These are phyloP conservation scores for Scalesia atractyloides DNA, from an alignment of 129 eudicot genomes.

Conservation along the genomic window DNA sequence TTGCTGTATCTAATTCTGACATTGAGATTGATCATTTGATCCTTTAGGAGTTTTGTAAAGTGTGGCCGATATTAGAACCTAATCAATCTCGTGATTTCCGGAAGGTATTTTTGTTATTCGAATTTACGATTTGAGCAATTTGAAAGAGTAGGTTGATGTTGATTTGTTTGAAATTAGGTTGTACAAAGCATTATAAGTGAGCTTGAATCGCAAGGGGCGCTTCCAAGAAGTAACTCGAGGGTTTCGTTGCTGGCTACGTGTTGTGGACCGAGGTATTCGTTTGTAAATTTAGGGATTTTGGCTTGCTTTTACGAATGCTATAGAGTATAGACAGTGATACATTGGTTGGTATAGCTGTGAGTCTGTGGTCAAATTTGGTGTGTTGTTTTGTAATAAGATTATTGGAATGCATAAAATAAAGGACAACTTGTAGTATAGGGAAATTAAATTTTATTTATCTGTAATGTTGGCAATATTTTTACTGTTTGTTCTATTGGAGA, in stretches of 20 bases:
- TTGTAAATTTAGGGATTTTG: neutral
- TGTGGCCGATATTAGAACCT: slow-evolving; percentile 94
- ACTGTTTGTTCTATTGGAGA: too few relatives aligned
- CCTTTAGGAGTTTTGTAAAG: slow-evolving; percentile 84
- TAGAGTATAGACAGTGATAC: slow-evolving; percentile 5
- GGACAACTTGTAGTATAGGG: neutral
- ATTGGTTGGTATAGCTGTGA: slow-evolving; percentile 12
- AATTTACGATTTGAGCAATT: slow-evolving; percentile 12
- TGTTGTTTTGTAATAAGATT: neutral
- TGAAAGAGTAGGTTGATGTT: slow-evolving; percentile 7
- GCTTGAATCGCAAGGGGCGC: slow-evolving; percentile 96
- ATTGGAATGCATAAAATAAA: neutral
- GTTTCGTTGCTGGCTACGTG: slow-evolving; percentile 98
- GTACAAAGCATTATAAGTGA: slow-evolving; percentile 91
- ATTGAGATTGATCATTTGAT: slow-evolving; percentile 36
- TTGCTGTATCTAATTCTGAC: neutral
- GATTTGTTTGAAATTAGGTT: slow-evolving; percentile 48
- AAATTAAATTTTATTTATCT: slow-evolving; percentile 3
- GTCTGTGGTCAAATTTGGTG: neutral
- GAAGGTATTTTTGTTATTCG: slow-evolving; percentile 49
- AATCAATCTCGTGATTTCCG: slow-evolving; percentile 96
- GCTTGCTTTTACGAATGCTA: neutral
- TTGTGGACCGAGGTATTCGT: slow-evolving; percentile 99
- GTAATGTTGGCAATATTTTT: slow-evolving; percentile 4
- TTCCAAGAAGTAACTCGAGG: slow-evolving; percentile 96